Percentiles rank a stretch among this genome's conserved stretches.
Conservation (phyloP, 768 basidiomycete species). For the Psilocybe tampanensis region DNA sequence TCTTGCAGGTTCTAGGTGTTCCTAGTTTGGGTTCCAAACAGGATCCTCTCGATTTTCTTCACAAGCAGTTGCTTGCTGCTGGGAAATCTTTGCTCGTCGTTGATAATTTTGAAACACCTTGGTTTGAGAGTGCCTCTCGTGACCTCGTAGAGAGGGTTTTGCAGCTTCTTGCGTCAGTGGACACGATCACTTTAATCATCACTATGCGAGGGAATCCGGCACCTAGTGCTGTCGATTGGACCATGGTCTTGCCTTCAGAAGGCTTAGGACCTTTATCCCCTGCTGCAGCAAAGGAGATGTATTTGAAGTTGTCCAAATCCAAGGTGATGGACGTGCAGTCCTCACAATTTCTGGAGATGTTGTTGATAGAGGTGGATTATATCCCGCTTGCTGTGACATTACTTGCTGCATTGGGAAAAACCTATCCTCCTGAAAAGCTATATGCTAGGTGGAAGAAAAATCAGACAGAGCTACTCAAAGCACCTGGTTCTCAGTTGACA, state of each 20-base stretch:
- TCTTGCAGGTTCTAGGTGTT: not conserved
- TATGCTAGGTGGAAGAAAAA: constrained; percentile 1
- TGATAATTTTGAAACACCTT: constrained; percentile 9
- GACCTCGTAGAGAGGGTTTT: not conserved
- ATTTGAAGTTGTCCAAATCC: not conserved
- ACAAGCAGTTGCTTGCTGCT: not conserved
- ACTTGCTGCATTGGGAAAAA: constrained; percentile 1
- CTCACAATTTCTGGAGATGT: not conserved
- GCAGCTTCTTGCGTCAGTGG: not conserved
- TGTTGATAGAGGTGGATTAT: constrained; percentile 1
- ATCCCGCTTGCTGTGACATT: constrained; percentile 1
- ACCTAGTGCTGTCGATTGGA: not conserved
- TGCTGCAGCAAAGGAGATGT: not conserved
- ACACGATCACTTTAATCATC: not conserved
- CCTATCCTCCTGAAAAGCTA: not conserved
- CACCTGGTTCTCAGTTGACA: not conserved
- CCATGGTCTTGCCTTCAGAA: not conserved
- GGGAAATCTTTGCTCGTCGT: not conserved
- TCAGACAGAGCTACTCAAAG: constrained; percentile 1
- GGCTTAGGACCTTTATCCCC: constrained; percentile 1
- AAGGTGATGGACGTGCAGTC: not conserved
- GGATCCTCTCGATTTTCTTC: not conserved
- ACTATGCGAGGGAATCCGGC: constrained; percentile 4
- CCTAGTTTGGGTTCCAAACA: not conserved
- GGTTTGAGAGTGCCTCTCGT: not conserved